These are phyloP conservation scores for Colletotrichum chlorophyti DNA, from an alignment of 2,329 filamentous ascomycete genomes.

Conservation along the genomic window DNA sequence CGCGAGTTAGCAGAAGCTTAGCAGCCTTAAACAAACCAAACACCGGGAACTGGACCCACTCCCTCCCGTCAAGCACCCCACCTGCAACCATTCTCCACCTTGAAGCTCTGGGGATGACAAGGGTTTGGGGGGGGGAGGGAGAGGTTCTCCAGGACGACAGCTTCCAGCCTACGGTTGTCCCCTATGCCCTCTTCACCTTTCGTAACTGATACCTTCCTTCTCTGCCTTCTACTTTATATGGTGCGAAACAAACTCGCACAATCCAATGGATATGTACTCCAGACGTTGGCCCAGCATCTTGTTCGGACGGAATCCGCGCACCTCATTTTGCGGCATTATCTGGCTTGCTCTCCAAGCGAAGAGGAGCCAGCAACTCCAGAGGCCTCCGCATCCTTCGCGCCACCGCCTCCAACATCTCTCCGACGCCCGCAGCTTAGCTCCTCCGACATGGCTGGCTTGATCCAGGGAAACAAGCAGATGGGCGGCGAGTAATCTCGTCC, in stretches of 20 bases:
- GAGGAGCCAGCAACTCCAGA: background rate
- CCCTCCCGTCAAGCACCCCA: background rate
- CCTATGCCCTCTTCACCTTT: too few relatives aligned
- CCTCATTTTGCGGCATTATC: conserved; percentile 22
- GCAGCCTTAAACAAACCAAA: conserved; percentile 28
- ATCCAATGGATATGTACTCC: too few relatives aligned
- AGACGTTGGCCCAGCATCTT: too few relatives aligned
- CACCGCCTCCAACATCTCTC: conserved; percentile 14
- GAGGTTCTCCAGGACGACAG: background rate
- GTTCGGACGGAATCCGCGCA: too few relatives aligned
- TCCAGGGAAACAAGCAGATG: background rate
- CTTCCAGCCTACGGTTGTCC: too few relatives aligned
- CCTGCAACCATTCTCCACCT: background rate
- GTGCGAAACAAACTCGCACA: too few relatives aligned
- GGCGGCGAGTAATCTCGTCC: background rate
- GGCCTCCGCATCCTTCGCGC: background rate
- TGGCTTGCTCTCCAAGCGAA: background rate
- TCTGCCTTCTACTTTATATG: too few relatives aligned
- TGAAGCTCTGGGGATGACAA: conserved; percentile 7
- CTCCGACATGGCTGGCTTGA: background rate
- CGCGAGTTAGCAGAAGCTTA: conserved; percentile 28
- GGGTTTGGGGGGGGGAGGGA: too few relatives aligned
- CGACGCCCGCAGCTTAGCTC: conserved; percentile 20
- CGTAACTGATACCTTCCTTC: too few relatives aligned
- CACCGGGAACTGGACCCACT: background rate